Evolutionary conservation across 768 basidiomycete species (phyloP).

Genomic region (Rubroboletus satanas): DNA sequence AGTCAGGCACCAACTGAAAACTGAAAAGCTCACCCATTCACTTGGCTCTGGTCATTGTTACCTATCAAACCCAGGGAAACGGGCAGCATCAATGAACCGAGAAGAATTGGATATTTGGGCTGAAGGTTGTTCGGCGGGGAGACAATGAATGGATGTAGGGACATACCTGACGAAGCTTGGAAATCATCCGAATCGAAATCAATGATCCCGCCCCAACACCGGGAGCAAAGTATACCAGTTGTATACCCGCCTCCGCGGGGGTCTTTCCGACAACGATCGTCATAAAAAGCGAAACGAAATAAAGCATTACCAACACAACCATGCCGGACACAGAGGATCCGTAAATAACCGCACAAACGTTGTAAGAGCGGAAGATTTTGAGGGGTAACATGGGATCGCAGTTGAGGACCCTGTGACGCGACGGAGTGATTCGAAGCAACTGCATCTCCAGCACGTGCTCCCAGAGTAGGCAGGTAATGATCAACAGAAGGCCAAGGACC

Average conservation of each 20-base stretch:
- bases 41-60: neutral
- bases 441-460: neutral
- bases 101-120: neutral
- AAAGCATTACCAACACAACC: neutral
- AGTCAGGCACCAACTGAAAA: no score
- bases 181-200: neutral
- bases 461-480: neutral
- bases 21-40: neutral
- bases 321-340: neutral
- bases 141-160: neutral
- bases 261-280: neutral
- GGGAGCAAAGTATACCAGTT: neutral
- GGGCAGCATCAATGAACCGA: neutral
- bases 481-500: neutral
- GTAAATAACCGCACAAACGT: neutral
- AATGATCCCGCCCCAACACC: neutral
- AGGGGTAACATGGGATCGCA: neutral
- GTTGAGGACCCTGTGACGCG: neutral
- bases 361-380: neutral
- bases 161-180: neutral
- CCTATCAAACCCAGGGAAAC: neutral
- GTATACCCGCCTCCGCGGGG: neutral
- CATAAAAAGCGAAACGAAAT: neutral
- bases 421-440: neutral
- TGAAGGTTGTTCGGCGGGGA: neutral